These are phyloP conservation scores for Malus fusca DNA, from an alignment of 306 rosid genomes.

Conservation along the genomic window DNA sequence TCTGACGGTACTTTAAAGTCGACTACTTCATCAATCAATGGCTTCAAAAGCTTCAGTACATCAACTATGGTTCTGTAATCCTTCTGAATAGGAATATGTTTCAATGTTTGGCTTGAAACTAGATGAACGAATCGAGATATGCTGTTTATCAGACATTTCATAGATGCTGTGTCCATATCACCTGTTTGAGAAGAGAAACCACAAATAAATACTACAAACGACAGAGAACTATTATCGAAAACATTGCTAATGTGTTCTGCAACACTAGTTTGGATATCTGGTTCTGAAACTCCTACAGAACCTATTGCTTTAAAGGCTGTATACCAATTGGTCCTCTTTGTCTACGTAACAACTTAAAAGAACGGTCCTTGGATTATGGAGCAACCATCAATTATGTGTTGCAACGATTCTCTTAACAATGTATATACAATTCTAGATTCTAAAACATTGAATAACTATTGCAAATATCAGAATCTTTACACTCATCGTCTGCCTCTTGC, in stretches of 20 bases:
- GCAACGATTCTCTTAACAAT: not conserved
- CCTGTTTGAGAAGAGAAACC: constrained; percentile 38
- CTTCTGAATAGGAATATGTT: constrained; percentile 57
- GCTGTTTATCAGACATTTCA: constrained; percentile 74
- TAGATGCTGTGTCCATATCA: constrained; percentile 50
- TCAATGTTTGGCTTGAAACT: constrained; percentile 65
- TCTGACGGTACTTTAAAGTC: constrained; percentile 44
- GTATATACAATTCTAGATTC: not conserved
- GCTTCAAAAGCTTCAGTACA: constrained; percentile 67
- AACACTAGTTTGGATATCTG: not conserved
- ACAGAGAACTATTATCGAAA: not conserved
- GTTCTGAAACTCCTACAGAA: not conserved
- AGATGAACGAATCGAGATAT: constrained; percentile 80
- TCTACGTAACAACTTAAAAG: not conserved
- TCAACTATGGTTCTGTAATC: constrained; percentile 47
- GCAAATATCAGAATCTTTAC: constrained; percentile 4
- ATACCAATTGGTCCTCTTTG: not conserved
- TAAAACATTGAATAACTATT: not conserved
- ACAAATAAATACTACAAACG: constrained; percentile 12
- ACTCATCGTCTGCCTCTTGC: not conserved
- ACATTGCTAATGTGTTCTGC: not conserved
- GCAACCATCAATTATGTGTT: not conserved
- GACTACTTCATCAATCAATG: constrained; percentile 63
- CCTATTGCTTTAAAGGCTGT: not conserved
- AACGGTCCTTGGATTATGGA: not conserved